Evolutionary conservation across 768 basidiomycete genomes (phyloP), one percentile per base, ranked within the genome.

Genomic region (Baorangia bicolor): DNA sequence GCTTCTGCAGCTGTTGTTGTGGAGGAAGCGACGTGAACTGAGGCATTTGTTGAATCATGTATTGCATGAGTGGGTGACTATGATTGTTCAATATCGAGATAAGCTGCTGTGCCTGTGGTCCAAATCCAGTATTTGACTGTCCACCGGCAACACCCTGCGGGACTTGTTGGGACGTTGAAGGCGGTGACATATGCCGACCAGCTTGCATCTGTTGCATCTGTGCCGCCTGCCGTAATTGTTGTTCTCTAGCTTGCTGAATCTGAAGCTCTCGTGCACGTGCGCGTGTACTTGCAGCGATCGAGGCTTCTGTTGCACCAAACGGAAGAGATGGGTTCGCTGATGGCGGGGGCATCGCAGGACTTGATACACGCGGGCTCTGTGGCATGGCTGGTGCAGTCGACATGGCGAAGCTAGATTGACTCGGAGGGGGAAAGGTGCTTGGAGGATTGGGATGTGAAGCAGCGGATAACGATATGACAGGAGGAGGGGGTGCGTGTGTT

Each of bases 1-100:
- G 73, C 64, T 77, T 82, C 68, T 86, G 86, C 58, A 88, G 63
- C 71, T 90, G 86, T 62, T 77, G 72, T 55, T 75, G 79, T 2
- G 76, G 39, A 11, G 85, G 77, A 53, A 87, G 68, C 20, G 63
- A 63, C 58, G 75, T 71, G 60, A 89, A 89, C 12, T 77, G 77
- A 7, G 85, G 87, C 2, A 84, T 65, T 23, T 71, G 71, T 35
- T 76, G 71, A 11, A 74, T 59, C 73, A 89, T 75, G 60, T 84
- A 81, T 54, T 80, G 77, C 69, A 85, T 69, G 52, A 88, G 74
- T 23, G 84, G 82, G 66, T 90, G 83, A 12, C 56, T 67, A 5
- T 82, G 85, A 55, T 68, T 73, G 55, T 82, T 82, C 64, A 88
- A 62, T n/a, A 84, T 67, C 41, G 76, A 69, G 50, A 75, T 74